These are phyloP conservation scores for Clonostachys rosea DNA, from an alignment of 2,329 filamentous ascomycete genomes.

Conservation along the genomic window DNA sequence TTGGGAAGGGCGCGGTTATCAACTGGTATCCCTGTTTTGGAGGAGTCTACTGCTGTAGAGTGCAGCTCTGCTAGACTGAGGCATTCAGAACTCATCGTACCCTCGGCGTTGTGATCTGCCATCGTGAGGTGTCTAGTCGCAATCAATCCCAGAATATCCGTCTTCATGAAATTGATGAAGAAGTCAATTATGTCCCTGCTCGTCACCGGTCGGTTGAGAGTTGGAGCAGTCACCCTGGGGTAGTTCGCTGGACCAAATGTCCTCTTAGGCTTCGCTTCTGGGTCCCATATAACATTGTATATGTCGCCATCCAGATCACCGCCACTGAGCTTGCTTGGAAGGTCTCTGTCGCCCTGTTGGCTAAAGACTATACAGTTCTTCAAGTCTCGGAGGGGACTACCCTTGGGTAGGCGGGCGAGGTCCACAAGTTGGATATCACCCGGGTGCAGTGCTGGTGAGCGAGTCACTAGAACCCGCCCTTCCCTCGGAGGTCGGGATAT, in stretches of 20 bases:
- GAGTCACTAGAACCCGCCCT: slow-evolving; percentile 58
- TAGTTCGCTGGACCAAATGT: slow-evolving; percentile 66
- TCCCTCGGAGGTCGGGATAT: slow-evolving; percentile 14
- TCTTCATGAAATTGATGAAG: slow-evolving; percentile 74
- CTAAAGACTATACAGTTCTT: slow-evolving; percentile 78
- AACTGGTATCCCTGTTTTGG: slow-evolving; percentile 65
- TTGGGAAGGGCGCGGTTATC: slow-evolving; percentile 36
- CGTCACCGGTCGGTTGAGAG: slow-evolving; percentile 57
- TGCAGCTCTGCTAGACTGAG: slow-evolving; percentile 55
- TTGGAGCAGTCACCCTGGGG: slow-evolving; percentile 45
- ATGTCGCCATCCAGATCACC: slow-evolving; percentile 83
- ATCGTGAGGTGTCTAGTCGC: slow-evolving; percentile 59
- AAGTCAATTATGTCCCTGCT: slow-evolving; percentile 70
- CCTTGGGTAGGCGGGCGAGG: slow-evolving; percentile 54
- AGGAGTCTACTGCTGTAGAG: slow-evolving; percentile 71
- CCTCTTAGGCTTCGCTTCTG: slow-evolving; percentile 31
- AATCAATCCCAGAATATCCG: slow-evolving; percentile 62
- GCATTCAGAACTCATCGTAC: slow-evolving; percentile 49
- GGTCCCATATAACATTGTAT: slow-evolving; percentile 76
- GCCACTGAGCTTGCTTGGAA: slow-evolving; percentile 74
- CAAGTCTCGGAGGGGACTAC: slow-evolving; percentile 57
- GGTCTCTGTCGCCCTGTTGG: slow-evolving; percentile 62
- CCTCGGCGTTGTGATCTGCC: slow-evolving; percentile 49
- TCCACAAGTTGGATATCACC: slow-evolving; percentile 69
- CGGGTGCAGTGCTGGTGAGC: slow-evolving; percentile 77